These are phyloP conservation scores for Claviceps sp. DNA, from an alignment of 2,329 filamentous ascomycete species.

Conservation along the genomic window DNA sequence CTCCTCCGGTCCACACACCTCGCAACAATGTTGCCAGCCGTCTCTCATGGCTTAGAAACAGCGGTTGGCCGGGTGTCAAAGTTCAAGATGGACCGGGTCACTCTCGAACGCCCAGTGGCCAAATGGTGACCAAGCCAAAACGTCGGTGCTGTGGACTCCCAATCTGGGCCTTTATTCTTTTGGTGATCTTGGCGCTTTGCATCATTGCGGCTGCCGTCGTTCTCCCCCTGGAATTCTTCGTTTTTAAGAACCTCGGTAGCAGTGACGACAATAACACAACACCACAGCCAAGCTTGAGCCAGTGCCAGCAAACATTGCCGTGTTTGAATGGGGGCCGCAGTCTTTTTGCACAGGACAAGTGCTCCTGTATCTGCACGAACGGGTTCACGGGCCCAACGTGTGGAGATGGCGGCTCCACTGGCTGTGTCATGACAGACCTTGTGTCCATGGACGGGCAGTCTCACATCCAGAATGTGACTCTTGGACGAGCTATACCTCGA, in stretches of 20 bases:
- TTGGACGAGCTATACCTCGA: conserved; percentile 66
- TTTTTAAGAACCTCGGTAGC: conserved; percentile 36
- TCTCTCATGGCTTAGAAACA: conserved; percentile 30
- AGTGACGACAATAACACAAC: conserved; percentile 13
- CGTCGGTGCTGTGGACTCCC: conserved; percentile 76
- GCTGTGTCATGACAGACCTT: conserved; percentile 39
- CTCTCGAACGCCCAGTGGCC: conserved; percentile 6
- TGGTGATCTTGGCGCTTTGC: conserved; percentile 51
- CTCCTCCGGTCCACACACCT: conserved; percentile 41
- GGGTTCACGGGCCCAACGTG: conserved; percentile 59
- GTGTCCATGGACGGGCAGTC: conserved; percentile 25
- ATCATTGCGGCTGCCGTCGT: conserved; percentile 71
- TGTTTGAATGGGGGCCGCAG: conserved; percentile 76
- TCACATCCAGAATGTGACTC: conserved; percentile 52
- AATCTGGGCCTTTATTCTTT: conserved; percentile 59
- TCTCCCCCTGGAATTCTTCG: conserved; percentile 56
- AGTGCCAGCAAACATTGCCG: conserved; percentile 47
- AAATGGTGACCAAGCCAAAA: conserved; percentile 12
- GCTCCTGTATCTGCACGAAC: conserved; percentile 79
- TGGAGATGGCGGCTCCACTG: conserved; percentile 30
- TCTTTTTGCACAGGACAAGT: conserved; percentile 52
- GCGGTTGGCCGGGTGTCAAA: conserved; percentile 38
- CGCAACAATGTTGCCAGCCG: conserved; percentile 29
- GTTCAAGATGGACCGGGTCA: conserved; percentile 8
- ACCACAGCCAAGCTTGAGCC: conserved; percentile 24